Evolutionary conservation across 169 alveolate species (phyloP).

Genomic region (Miamiensis avidus): DNA sequence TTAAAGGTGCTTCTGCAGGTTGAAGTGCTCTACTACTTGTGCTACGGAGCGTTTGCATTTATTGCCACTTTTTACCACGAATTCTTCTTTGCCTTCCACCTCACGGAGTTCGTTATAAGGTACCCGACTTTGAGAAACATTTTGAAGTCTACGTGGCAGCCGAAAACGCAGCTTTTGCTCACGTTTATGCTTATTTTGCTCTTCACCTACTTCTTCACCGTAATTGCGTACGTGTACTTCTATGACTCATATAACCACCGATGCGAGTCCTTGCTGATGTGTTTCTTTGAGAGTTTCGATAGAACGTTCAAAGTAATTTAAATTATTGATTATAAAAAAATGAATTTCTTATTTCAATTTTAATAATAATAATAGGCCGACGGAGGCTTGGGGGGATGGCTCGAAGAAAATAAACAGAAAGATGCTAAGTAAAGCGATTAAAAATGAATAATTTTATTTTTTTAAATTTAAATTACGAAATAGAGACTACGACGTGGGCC

Average conservation of each 20-base stretch:
- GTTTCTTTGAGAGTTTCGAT: slow-evolving; percentile 66
- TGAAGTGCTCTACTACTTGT: slow-evolving; percentile 57
- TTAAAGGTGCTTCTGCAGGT: slow-evolving; percentile 33
- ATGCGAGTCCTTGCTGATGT: slow-evolving; percentile 62
- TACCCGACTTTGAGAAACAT: slow-evolving; percentile 71
- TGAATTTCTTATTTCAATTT: neutral
- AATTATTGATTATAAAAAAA: too few species aligned
- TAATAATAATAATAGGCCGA: slow-evolving; percentile 17
- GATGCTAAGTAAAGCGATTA: slow-evolving; percentile 27
- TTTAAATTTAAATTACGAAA: slow-evolving; percentile 15
- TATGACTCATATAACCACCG: slow-evolving; percentile 52
- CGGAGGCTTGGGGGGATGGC: slow-evolving; percentile 73
- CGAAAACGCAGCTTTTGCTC: slow-evolving; percentile 52
- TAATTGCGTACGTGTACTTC: slow-evolving; percentile 62
- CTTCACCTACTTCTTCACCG: slow-evolving; percentile 69
- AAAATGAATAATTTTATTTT: neutral
- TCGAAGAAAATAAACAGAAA: slow-evolving; percentile 54
- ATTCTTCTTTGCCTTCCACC: slow-evolving; percentile 77
- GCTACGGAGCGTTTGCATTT: slow-evolving; percentile 64
- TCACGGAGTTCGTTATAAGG: slow-evolving; percentile 65
- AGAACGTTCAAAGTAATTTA: slow-evolving; percentile 56
- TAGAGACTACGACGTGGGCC: slow-evolving; percentile 49
- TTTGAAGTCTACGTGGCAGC: slow-evolving; percentile 69
- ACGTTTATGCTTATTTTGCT: slow-evolving; percentile 67
- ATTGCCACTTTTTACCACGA: slow-evolving; percentile 70